Evolutionary conservation across 768 basidiomycete species (phyloP).

Genomic region (Lentinus tigrinus): DNA sequence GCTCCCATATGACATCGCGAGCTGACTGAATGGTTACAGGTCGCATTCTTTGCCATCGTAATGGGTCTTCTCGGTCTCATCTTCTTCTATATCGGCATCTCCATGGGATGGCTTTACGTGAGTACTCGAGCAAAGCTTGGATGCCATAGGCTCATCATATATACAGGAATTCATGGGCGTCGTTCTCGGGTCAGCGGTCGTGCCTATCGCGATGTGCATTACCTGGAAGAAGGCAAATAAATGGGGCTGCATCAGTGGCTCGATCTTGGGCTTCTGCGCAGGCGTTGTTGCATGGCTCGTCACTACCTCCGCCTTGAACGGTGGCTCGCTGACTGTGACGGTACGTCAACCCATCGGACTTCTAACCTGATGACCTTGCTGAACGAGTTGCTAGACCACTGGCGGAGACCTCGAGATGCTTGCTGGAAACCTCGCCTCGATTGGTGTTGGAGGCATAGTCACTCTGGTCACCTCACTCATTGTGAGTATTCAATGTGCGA

Average conservation of each 20-base stretch:
- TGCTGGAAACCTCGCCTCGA: conserved; percentile 85
- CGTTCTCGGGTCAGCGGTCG: conserved; percentile 80
- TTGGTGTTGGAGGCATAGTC: conserved; percentile 78
- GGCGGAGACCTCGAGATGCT: conserved; percentile 69
- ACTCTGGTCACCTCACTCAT: conserved; percentile 63
- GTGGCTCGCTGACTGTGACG: conserved; percentile 66
- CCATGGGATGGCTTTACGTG: conserved; percentile 93
- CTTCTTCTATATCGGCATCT: conserved; percentile 89
- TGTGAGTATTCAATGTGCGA: conserved; percentile 36
- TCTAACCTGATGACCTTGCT: not conserved
- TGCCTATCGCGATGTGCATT: conserved; percentile 82
- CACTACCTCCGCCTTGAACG: conserved; percentile 70
- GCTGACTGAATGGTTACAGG: conserved; percentile 34
- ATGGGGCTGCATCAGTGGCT: conserved; percentile 76
- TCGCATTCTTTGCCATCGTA: conserved; percentile 66
- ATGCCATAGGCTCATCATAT: not conserved
- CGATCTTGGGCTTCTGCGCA: conserved; percentile 64
- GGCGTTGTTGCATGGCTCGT: conserved; percentile 86
- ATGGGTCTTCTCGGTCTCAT: conserved; percentile 84
- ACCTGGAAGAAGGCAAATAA: conserved; percentile 87
- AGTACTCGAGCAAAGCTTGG: conserved; percentile 28
- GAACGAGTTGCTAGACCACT: conserved; percentile 16
- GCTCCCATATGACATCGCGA: not conserved
- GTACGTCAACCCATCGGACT: conserved; percentile 35
- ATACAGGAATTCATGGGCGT: conserved; percentile 84